Conservation (phyloP, 176 grass and related monocot species). For the Raddia distichophylla region DNA sequence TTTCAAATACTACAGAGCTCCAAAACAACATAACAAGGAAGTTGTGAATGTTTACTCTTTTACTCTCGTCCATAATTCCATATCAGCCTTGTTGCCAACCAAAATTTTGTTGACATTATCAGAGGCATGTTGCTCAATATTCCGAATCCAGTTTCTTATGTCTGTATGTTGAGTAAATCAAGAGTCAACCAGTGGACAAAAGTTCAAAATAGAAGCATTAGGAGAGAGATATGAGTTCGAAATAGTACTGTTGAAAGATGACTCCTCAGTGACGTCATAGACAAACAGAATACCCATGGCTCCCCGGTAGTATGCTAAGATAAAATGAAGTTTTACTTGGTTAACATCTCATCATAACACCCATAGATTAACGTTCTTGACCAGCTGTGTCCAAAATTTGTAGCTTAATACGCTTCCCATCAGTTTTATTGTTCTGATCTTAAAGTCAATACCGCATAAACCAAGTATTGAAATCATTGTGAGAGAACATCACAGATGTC, state of each 20-base stretch:
- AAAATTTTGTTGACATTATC: constrained; percentile 98
- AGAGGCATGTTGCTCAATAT: constrained; percentile 97
- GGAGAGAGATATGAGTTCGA: not conserved
- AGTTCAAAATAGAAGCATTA: constrained; percentile 24
- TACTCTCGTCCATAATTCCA: constrained; percentile 99
- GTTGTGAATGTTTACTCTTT: constrained; percentile 52
- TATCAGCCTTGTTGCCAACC: constrained; percentile 97
- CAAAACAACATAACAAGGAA: not conserved
- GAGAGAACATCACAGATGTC: not conserved
- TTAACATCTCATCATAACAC: not conserved
- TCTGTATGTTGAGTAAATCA: constrained; percentile 45
- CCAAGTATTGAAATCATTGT: constrained; percentile 12
- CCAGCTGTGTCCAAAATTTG: constrained; percentile 97
- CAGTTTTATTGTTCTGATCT: constrained; percentile 93
- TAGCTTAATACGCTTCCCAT: constrained; percentile 90
- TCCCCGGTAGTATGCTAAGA: constrained; percentile 91
- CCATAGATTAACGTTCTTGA: constrained; percentile 58
- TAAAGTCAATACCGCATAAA: constrained; percentile 82
- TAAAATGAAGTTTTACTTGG: constrained; percentile 38
- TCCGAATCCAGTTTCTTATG: constrained; percentile 97
- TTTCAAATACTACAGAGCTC: constrained; percentile 22
- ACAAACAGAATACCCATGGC: constrained; percentile 98
- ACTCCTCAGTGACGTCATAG: constrained; percentile 96
- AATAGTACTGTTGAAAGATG: constrained; percentile 95
- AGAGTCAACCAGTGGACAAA: constrained; percentile 39